Conservation (phyloP, 257 asterid species). For the Schizonepeta tenuifolia region DNA sequence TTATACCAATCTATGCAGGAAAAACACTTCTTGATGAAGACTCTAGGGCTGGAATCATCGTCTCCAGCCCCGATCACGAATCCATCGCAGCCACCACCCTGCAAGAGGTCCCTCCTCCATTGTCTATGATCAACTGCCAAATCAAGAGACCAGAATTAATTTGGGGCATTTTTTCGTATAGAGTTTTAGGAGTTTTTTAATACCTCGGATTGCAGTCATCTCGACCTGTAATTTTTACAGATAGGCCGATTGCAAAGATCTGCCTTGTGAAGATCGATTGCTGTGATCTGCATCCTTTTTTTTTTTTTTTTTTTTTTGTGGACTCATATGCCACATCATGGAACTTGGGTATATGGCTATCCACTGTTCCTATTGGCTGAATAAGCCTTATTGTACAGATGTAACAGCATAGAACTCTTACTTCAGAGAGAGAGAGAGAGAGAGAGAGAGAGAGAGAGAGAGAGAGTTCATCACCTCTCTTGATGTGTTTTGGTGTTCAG, state of each 20-base stretch:
- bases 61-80: conserved; percentile 48
- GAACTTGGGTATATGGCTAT: conserved; percentile 61
- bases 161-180: conserved; percentile 33
- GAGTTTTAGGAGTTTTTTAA: conserved; percentile 38
- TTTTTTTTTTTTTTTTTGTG: conserved; percentile 34
- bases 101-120: conserved; percentile 94
- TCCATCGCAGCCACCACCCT: conserved; percentile 69
- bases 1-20: conserved; percentile 59
- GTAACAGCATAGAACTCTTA: conserved; percentile 53
- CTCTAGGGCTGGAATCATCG: conserved; percentile 80
- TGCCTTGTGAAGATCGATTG: conserved; percentile 47
- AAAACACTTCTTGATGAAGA: conserved; percentile 78
- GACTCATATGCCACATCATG: conserved; percentile 56
- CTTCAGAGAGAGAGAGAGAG: conserved; percentile 24
- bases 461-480: too few relatives aligned
- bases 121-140: conserved; percentile 58
- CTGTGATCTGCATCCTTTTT: conserved; percentile 46
- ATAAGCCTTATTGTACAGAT: conserved; percentile 75
- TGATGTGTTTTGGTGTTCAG: too few relatives aligned
- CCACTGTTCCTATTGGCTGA: conserved; percentile 59
- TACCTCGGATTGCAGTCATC: conserved; percentile 53
- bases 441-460: conserved; percentile 12
- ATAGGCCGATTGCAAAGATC: conserved; percentile 67
- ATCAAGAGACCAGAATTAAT: conserved; percentile 9
- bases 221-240: conserved; percentile 60